Evolutionary conservation across 495 filamentous ascomycete species (phyloP).

Genomic region (Penicillium chermesinum): DNA sequence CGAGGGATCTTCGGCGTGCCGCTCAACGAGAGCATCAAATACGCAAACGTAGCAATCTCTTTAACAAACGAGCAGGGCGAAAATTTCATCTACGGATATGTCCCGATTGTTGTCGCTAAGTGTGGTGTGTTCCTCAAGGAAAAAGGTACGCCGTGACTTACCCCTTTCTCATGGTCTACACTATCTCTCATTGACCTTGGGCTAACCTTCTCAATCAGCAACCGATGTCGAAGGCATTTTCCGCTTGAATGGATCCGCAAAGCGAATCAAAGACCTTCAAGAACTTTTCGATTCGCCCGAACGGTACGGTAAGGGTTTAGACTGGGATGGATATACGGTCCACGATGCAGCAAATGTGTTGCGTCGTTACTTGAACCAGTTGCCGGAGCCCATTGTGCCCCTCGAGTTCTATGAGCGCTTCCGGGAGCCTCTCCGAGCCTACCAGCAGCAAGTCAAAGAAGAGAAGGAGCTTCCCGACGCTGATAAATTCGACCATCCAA

Average conservation of each 20-base stretch:
- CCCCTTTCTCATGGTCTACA: too few relatives aligned
- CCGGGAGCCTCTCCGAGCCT: slow-evolving; percentile 73
- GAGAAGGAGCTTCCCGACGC: slow-evolving; percentile 19
- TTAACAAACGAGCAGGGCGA: slow-evolving; percentile 84
- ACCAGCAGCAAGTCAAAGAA: slow-evolving; percentile 59
- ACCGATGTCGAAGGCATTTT: slow-evolving; percentile 98
- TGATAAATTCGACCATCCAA: slow-evolving; percentile 64
- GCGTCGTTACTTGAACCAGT: slow-evolving; percentile 87
- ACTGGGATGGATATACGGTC: slow-evolving; percentile 97
- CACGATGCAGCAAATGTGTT: slow-evolving; percentile 98
- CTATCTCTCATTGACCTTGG: too few relatives aligned
- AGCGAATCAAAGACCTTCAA: slow-evolving; percentile 95
- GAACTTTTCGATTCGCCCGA: slow-evolving; percentile 90
- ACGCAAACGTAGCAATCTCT: slow-evolving; percentile 98
- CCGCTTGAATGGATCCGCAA: slow-evolving; percentile 91
- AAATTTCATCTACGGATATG: slow-evolving; percentile 98
- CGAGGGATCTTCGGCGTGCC: slow-evolving; percentile 90
- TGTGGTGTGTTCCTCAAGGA: slow-evolving; percentile 98
- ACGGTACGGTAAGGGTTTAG: slow-evolving; percentile 90
- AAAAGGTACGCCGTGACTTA: slow-evolving; percentile 61
- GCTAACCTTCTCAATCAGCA: slow-evolving; percentile 48
- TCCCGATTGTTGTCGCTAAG: slow-evolving; percentile 97
- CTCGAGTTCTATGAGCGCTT: slow-evolving; percentile 90
- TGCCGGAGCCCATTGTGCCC: slow-evolving; percentile 93
- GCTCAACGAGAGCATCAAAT: slow-evolving; percentile 88